Percentiles rank a stretch among this genome's conserved stretches.
Evolutionary conservation across 352 stramenopile genomes (phyloP).

Genomic region (Globisporangium barbulae): DNA sequence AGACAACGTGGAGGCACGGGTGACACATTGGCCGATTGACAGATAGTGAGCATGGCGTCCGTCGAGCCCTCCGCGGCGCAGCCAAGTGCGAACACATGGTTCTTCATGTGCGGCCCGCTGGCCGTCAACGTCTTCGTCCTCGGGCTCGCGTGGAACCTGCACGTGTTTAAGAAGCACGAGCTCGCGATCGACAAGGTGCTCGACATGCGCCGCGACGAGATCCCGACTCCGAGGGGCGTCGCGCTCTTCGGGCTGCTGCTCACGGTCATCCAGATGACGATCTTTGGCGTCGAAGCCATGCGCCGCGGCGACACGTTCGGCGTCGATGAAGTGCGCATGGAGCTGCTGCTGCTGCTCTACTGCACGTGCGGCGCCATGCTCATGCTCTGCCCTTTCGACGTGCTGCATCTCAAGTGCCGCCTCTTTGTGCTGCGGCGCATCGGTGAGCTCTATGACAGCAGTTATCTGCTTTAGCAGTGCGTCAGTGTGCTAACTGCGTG

Average conservation of each 20-base stretch:
- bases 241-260: conserved; percentile 35
- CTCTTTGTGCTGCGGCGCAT: conserved; percentile 54
- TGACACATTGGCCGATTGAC: background rate
- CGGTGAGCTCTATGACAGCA: conserved; percentile 13
- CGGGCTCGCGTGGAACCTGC: conserved; percentile 58
- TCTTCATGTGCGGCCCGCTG: conserved; percentile 78
- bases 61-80: conserved; percentile 9
- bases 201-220: conserved; percentile 60
- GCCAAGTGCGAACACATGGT: conserved; percentile 51
- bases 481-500: background rate
- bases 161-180: conserved; percentile 52
- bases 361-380: conserved; percentile 35
- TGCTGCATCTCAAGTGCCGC: conserved; percentile 66
- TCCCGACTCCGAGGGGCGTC: conserved; percentile 44
- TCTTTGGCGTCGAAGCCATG: conserved; percentile 47
- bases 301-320: conserved; percentile 41
- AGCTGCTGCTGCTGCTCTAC: conserved; percentile 69
- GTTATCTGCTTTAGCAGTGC: background rate
- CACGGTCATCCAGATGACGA: conserved; percentile 39
- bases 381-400: conserved; percentile 61
- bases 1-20: background rate
- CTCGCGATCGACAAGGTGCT: conserved; percentile 67
- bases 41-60: conserved; percentile 11
- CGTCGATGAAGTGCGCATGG: conserved; percentile 57
- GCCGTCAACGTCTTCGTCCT: conserved; percentile 66